A percentile compares a stretch with the other conserved stretches of the same genome.
These are phyloP conservation scores for Dictyostelium intermedium DNA, from an alignment of 78 protist species.

Conservation along the genomic window DNA sequence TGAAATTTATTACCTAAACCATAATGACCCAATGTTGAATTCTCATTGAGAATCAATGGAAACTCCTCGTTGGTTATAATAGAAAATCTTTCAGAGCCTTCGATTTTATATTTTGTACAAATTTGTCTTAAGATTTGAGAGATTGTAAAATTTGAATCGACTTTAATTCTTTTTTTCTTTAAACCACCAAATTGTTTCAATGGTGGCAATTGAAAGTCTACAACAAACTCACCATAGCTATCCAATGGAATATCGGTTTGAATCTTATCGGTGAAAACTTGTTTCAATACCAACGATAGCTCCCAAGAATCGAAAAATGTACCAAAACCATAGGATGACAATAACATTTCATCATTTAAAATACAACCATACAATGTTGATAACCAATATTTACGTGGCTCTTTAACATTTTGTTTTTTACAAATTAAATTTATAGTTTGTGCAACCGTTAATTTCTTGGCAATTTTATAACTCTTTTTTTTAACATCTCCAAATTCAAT, in stretches of 20 bases:
- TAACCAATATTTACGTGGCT: conserved; percentile 49
- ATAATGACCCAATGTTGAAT: conserved; percentile 48
- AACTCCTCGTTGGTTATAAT: conserved; percentile 50
- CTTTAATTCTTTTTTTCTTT: conserved; percentile 68
- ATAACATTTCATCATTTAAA: conserved; percentile 41
- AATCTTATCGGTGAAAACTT: neutral
- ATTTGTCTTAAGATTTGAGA: conserved; percentile 7
- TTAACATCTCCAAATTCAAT: conserved; percentile 38
- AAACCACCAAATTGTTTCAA: conserved; percentile 61
- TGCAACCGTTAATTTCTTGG: conserved; percentile 57
- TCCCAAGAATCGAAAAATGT: conserved; percentile 75
- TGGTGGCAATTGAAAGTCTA: conserved; percentile 63
- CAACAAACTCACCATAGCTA: conserved; percentile 17
- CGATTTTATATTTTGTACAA: conserved; percentile 60
- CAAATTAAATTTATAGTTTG: conserved; percentile 69
- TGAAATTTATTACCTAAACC: conserved; percentile 35
- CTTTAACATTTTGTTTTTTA: conserved; percentile 31
- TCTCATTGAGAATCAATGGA: conserved; percentile 32
- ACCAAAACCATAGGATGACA: conserved; percentile 59
- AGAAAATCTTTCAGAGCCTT: conserved; percentile 22
- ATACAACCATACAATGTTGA: conserved; percentile 62
- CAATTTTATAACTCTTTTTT: conserved; percentile 50
- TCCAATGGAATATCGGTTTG: neutral
- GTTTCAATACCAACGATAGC: conserved; percentile 1
- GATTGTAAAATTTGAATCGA: conserved; percentile 24